Evolutionary conservation across 371 early-diverging fungal genomes (phyloP).

Genomic region (Chytridiales sp.): DNA sequence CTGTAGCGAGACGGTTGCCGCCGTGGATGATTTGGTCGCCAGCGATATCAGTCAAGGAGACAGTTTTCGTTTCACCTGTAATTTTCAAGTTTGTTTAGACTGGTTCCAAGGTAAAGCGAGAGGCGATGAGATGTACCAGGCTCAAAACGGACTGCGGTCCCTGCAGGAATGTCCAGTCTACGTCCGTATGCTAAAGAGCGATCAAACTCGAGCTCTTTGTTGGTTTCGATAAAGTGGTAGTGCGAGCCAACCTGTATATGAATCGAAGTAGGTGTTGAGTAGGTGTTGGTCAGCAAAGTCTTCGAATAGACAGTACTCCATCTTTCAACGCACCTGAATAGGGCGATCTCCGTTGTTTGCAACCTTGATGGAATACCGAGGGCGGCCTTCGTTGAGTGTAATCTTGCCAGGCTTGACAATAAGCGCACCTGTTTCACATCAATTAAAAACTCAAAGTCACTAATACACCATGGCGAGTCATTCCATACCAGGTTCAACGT

Average conservation of each 20-base stretch:
- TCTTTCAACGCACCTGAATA: slow-evolving; percentile 61
- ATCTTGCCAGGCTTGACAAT: slow-evolving; percentile 63
- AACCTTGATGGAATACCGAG: slow-evolving; percentile 66
- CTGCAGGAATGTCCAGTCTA: slow-evolving; percentile 83
- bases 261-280: slow-evolving; percentile 4
- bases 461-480: background rate
- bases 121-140: slow-evolving; percentile 44
- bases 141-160: slow-evolving; percentile 55
- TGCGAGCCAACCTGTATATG: slow-evolving; percentile 77
- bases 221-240: slow-evolving; percentile 90
- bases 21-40: slow-evolving; percentile 78
- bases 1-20: slow-evolving; percentile 79
- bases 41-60: slow-evolving; percentile 78
- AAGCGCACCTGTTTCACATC: slow-evolving; percentile 55
- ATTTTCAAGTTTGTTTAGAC: background rate
- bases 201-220: slow-evolving; percentile 76
- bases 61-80: slow-evolving; percentile 80
- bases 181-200: slow-evolving; percentile 77
- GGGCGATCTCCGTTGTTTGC: slow-evolving; percentile 91
- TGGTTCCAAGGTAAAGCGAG: slow-evolving; percentile 65
- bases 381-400: slow-evolving; percentile 67
- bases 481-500: slow-evolving; percentile 10
- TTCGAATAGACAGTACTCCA: background rate
- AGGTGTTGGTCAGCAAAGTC: too few species aligned
- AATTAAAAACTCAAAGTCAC: background rate